A percentile compares a stretch with the other conserved stretches of the same genome.
These are phyloP conservation scores for Suillus fuscotomentosus DNA, from an alignment of 768 basidiomycete species.

Conservation along the genomic window DNA sequence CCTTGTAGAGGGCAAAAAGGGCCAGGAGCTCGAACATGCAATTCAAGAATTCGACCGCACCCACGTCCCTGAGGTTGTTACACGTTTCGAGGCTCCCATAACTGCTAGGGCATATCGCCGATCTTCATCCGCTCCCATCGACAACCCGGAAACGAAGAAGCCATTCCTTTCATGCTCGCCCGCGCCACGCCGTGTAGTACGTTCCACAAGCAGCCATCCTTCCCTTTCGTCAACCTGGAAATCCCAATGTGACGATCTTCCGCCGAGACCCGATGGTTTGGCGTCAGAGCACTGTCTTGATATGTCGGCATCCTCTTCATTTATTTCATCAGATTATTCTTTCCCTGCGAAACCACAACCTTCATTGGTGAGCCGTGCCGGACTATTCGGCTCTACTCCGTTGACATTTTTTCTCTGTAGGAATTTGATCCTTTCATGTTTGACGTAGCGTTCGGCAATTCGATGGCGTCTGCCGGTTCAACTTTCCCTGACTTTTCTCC, in stretches of 20 bases:
- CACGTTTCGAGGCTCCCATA: slow-evolving; percentile 71
- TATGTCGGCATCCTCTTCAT: slow-evolving; percentile 33
- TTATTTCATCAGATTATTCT: slow-evolving; percentile 27
- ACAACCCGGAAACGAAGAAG: slow-evolving; percentile 37
- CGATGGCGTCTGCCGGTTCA: slow-evolving; percentile 21
- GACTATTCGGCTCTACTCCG: slow-evolving; percentile 3
- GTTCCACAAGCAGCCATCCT: slow-evolving; percentile 26
- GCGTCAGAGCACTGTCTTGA: slow-evolving; percentile 26
- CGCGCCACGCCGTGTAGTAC: slow-evolving; percentile 13
- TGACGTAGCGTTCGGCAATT: slow-evolving; percentile 26
- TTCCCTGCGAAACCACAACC: slow-evolving; percentile 41
- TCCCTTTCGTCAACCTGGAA: slow-evolving; percentile 2
- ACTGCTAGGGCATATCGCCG: slow-evolving; percentile 70
- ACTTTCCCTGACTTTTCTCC: slow-evolving; percentile 22
- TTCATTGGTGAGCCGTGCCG: slow-evolving; percentile 43
- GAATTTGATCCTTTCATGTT: slow-evolving; percentile 31
- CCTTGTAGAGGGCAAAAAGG: slow-evolving; percentile 65
- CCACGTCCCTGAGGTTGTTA: slow-evolving; percentile 59
- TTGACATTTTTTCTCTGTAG: slow-evolving; percentile 12
- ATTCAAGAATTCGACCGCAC: slow-evolving; percentile 57
- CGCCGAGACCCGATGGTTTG: slow-evolving; percentile 9
- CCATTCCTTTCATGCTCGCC: slow-evolving; percentile 17
- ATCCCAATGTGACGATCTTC: slow-evolving; percentile 5
- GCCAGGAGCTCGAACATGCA: slow-evolving; percentile 57
- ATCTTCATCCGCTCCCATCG: slow-evolving; percentile 60